Evolutionary conservation across 2,329 filamentous ascomycete genomes (phyloP), one percentile per base, ranked within the genome.

Genomic region (Kalaharituber pfeilii): DNA sequence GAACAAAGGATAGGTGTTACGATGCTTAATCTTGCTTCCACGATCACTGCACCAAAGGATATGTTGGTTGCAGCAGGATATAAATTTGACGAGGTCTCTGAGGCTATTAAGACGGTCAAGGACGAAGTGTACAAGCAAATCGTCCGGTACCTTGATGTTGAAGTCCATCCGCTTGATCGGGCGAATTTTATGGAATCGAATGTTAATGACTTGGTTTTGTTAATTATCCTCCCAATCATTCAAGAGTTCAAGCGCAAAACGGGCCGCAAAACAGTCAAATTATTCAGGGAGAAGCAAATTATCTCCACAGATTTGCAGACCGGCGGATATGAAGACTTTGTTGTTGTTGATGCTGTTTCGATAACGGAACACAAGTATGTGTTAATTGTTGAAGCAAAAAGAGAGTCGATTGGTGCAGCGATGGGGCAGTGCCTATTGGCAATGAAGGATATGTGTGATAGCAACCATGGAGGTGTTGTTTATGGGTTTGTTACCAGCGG

Each of bases 41-140:
- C 4, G 6, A 22, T 9, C 4, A 51, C 29, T 51, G 4, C 49
- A 51, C 49, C 49, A 15, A 51, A 51, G 49, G 49, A 51, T 51
- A 57, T 57, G 44, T 26, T 57, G 50, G 45, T 39, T 27, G 27
- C 18, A 24, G 44, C 42, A n/a, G 11, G 30, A 18, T 27, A 47
- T 25, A 45, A 44, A 26, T 25, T 25, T 28, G 33, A n/a, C 22
- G 56, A 49, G 44, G 44, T 22, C 44, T 24, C 18, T 11, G 49
- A 50, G 18, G 20, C 49, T 7, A 50, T 50, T 7, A 50, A 26
- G 26, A 26, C 49, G 25, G 29, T 28, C 18, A 50, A 50, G 49
- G 49, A 50, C 11, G 49, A 50, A 26, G 49, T 50, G 18, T 50
- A 50, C 11, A 50, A 50, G 49, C 18, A 50, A 29, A 50, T 50